These are phyloP conservation scores for Penicillium sp. DNA, from an alignment of 2,329 filamentous ascomycete genomes.

Conservation along the genomic window DNA sequence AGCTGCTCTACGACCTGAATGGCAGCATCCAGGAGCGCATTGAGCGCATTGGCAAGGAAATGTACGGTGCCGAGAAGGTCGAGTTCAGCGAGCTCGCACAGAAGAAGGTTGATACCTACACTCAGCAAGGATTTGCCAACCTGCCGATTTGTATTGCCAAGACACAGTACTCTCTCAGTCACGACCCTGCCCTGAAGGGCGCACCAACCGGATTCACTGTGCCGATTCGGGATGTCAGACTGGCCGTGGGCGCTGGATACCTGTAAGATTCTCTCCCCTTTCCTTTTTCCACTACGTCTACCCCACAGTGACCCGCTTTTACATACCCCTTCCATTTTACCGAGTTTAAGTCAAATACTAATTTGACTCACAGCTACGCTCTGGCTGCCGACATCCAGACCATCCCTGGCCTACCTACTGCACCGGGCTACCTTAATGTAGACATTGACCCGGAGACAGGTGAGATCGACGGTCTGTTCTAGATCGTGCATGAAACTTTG, in stretches of 20 bases:
- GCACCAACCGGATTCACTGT: slow-evolving; percentile 93
- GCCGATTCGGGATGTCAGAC: slow-evolving; percentile 87
- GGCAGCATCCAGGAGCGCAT: slow-evolving; percentile 85
- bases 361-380: slow-evolving; percentile 65
- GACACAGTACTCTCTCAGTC: slow-evolving; percentile 95
- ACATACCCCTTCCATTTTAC: slow-evolving; percentile 21
- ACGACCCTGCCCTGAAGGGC: slow-evolving; percentile 91
- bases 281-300: background rate
- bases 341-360: slow-evolving; percentile 6
- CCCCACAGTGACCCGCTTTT: slow-evolving; percentile 27
- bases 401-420: slow-evolving; percentile 91
- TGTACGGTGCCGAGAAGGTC: slow-evolving; percentile 90
- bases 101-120: slow-evolving; percentile 95
- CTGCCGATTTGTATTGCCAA: slow-evolving; percentile 96
- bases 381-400: slow-evolving; percentile 97
- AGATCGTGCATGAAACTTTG: slow-evolving; percentile 33
- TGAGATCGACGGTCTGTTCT: slow-evolving; percentile 88
- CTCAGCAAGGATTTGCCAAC: slow-evolving; percentile 85
- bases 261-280: slow-evolving; percentile 57
- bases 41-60: slow-evolving; percentile 82
- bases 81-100: slow-evolving; percentile 93
- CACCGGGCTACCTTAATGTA: slow-evolving; percentile 92
- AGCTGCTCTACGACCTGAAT: slow-evolving; percentile 79
- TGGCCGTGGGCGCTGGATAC: slow-evolving; percentile 93
- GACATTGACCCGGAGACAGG: slow-evolving; percentile 80